Evolutionary conservation across 805 yeast species (phyloP).

Genomic region (Scheffersomyces ergatensis): DNA sequence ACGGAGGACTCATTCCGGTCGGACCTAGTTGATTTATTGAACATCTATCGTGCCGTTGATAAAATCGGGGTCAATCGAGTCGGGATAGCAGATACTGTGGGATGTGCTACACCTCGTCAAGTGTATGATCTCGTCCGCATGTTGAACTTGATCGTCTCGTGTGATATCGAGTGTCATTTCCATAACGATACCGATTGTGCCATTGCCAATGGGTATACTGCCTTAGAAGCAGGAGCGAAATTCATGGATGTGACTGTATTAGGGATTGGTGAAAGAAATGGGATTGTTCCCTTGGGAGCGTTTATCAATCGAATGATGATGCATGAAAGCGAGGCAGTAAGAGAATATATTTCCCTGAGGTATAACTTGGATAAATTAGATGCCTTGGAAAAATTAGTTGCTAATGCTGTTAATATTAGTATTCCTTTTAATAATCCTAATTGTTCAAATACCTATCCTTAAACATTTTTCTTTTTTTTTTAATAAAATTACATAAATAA

Average conservation of each 20-base stretch:
- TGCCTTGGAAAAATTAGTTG: constrained; percentile 57
- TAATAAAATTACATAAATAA: too few species aligned
- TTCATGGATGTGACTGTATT: constrained; percentile 56
- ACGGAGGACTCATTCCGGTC: constrained; percentile 62
- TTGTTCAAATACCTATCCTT: too few species aligned
- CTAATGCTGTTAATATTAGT: constrained; percentile 57
- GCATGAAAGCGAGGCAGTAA: constrained; percentile 57
- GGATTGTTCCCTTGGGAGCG: constrained; percentile 61
- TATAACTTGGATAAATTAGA: constrained; percentile 55
- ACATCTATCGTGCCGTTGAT: constrained; percentile 57
- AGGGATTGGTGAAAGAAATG: constrained; percentile 65
- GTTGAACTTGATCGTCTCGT: constrained; percentile 52
- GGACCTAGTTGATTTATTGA: constrained; percentile 57
- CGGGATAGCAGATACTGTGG: constrained; percentile 64
- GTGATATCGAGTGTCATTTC: constrained; percentile 63
- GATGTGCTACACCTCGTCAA: constrained; percentile 64
- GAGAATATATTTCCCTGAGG: constrained; percentile 57
- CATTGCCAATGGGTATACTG: constrained; percentile 61
- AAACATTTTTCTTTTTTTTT: too few species aligned
- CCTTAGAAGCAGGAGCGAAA: constrained; percentile 62
- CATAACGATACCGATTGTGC: constrained; percentile 67
- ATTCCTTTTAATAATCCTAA: constrained; percentile 64
- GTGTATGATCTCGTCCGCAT: constrained; percentile 59
- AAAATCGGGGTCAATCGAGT: constrained; percentile 62
- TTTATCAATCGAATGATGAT: constrained; percentile 64